phyloP scores from a whole-genome alignment of 2,329 filamentous ascomycete species.

The Colletotrichum echinochloae region DNA sequence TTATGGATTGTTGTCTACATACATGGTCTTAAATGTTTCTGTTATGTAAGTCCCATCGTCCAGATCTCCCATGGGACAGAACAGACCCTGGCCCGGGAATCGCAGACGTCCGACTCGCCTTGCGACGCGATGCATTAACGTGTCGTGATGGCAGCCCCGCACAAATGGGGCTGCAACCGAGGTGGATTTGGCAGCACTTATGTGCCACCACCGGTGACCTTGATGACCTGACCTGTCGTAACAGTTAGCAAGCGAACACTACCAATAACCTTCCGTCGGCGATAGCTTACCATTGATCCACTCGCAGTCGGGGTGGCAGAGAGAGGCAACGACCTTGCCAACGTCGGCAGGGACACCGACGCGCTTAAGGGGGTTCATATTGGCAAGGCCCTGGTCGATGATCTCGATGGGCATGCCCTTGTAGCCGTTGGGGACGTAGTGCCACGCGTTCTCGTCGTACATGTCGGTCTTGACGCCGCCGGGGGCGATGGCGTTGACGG shows the following conservation, averaged over 20 bases:
- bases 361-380: slow-evolving; percentile 69
- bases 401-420: slow-evolving; percentile 63
- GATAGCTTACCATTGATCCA: slow-evolving; percentile 72
- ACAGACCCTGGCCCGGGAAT: slow-evolving; percentile 10
- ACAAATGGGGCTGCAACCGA: slow-evolving; percentile 15
- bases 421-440: slow-evolving; percentile 69
- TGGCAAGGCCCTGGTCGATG: slow-evolving; percentile 67
- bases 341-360: slow-evolving; percentile 70
- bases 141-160: slow-evolving; percentile 23
- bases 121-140: slow-evolving; percentile 28
- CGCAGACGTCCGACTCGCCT: slow-evolving; percentile 30
- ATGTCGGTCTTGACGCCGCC: slow-evolving; percentile 82
- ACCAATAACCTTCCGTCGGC: slow-evolving; percentile 43
- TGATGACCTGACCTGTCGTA: slow-evolving; percentile 53
- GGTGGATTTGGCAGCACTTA: slow-evolving; percentile 9
- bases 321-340: slow-evolving; percentile 66
- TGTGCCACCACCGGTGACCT: slow-evolving; percentile 51
- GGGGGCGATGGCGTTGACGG: slow-evolving; percentile 79
- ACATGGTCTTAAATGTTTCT: slow-evolving; percentile 21
- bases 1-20: slow-evolving; percentile 32
- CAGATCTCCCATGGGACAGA: slow-evolving; percentile 15
- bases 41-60: background rate
- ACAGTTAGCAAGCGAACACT: slow-evolving; percentile 65
- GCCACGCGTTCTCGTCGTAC: slow-evolving; percentile 78
- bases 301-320: slow-evolving; percentile 69